Base-by-base conservation (phyloP, 2,329 filamentous ascomycete genomes). In the Pseudogymnoascus sp. region DNA sequence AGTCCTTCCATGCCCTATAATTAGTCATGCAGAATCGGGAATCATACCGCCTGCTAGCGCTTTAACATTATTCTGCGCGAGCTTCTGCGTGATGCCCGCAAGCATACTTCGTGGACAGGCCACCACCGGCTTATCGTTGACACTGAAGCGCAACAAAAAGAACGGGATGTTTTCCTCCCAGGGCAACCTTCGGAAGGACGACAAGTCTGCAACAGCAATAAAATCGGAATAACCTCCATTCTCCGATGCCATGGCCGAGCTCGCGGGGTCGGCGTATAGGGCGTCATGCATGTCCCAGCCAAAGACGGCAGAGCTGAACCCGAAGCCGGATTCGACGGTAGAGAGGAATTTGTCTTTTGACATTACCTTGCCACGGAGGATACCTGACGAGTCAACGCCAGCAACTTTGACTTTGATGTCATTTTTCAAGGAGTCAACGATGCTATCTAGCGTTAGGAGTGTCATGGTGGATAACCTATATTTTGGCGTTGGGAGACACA, bases 231-330 rank as follows among this genome's bases (percentile, higher is more conserved):
- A 96, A 46, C 92, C 92, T 74, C 96, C 96, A 71, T 71, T 91
- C 88, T 69, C 89, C 89, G 77, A 96, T 96, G 77, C 90, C 95
- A 75, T 96, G 88, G 71, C 84, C 84, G 67, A 96, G 83, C 77
- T 96, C 91, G 70, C 86, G 74, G 90, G 88, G 75, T 83, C 86
- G 74, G 90, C 88, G 75, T 96, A 97, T 11, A 91, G 96, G 78
- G 86, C 82, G 73, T 97, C 93, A 76, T 97, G 92, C 91, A 96
- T 96, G 76, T 97, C 92, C 93, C 93, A 96, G 74, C 93, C 92
- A 72, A 96, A 96, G 68, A 96, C 86, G 68, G 96, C 91, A 21
- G 90, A 95, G 80, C 93, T 96, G 80, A 96, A 96, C 62, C 92
- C 93, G 70, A 96, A 96, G 61, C 92, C 93, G 50, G 86, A 82